Base-by-base conservation (phyloP, 2,329 filamentous ascomycete genomes). In the Myriosclerotinia duriaeana region DNA sequence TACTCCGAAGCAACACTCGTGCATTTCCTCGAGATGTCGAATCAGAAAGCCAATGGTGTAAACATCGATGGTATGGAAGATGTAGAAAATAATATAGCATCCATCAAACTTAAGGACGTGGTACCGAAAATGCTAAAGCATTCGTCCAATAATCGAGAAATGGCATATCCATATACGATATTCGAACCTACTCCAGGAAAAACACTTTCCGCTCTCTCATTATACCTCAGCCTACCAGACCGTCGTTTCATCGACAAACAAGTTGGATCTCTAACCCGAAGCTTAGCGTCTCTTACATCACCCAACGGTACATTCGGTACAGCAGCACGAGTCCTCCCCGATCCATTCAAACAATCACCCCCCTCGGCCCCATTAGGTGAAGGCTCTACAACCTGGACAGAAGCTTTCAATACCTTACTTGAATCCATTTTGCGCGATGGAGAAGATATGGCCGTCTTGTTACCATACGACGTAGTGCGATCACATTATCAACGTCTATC, bases 351-450 rank as follows among this genome's bases (percentile, higher is more conserved):
- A 22, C 53, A 56, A 36, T 52, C 58, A 20, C 38, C 66, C 12
- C 36, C 66, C 22, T 60, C 68, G 2, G 58, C 66, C 48, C 50
- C 67, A 3, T 56, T 61, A n/a, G 54, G 59, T 8, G 46, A 72
- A 62, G 78, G 77, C 52, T 75, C 74, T 2, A 74, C 74, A 7
- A 81, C 79, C 1, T 89, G 87, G 87, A 80, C 80, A 1, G 77
- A 80, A 42, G 84, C 85, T 0, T 89, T 89, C 65, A 80, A 84
- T 50, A 77, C 79, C 3, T 75, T 89, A 65, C 74, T 88, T 11
- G 86, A 89, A 69, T 79, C 79, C 0, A 77, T 85, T 3, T 74
- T 89, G 22, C 78, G 85, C 12, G 87, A 89, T 69, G 85, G 81
- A 0, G 86, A 89, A 73, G 86, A 88, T 69, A 80, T 85, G 77